A percentile compares a stretch with the other conserved stretches of the same genome.
Evolutionary conservation across 805 yeast species (phyloP).

Genomic region (Saccharomyces kudriavzevii): DNA sequence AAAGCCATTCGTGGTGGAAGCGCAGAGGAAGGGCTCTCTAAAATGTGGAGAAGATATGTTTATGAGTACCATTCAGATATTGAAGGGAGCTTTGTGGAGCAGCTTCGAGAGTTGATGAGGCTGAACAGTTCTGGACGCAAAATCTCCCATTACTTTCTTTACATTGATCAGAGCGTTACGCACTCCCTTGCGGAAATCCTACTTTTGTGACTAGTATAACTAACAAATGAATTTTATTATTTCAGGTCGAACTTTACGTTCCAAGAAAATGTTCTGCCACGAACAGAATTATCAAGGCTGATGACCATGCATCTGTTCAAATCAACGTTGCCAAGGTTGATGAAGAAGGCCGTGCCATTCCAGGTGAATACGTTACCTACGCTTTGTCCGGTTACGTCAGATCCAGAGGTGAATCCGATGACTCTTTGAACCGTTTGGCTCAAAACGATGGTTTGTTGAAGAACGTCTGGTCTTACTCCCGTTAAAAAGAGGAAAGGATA

Average conservation of each 20-base stretch:
- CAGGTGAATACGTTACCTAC: constrained; percentile 87
- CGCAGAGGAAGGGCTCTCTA: neutral
- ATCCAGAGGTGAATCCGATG: constrained; percentile 99
- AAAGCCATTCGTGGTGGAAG: neutral
- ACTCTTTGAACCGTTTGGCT: constrained; percentile 97
- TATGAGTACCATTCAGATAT: neutral
- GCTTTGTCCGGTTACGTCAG: constrained; percentile 96
- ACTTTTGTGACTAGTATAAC: neutral
- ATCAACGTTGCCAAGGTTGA: constrained; percentile 98
- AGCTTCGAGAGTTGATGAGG: neutral
- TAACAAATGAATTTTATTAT: neutral
- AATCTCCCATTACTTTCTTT: neutral
- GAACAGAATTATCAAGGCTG: constrained; percentile 99
- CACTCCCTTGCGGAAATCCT: constrained; percentile 14
- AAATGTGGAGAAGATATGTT: neutral
- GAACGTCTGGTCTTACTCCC: constrained; percentile 93
- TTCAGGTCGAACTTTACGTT: constrained; percentile 98
- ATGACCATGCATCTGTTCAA: constrained; percentile 99
- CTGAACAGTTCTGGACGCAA: neutral
- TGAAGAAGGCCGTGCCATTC: constrained; percentile 89
- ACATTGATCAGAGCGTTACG: neutral
- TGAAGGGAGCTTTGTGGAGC: no score
- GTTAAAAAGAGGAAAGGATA: constrained; percentile 39
- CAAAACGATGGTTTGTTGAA: constrained; percentile 96
- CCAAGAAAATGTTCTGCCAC: constrained; percentile 99